A percentile compares a stretch with the other conserved stretches of the same genome.
Conservation (phyloP, 805 yeast genomes). For the Cyberlindnera mycetangii region DNA sequence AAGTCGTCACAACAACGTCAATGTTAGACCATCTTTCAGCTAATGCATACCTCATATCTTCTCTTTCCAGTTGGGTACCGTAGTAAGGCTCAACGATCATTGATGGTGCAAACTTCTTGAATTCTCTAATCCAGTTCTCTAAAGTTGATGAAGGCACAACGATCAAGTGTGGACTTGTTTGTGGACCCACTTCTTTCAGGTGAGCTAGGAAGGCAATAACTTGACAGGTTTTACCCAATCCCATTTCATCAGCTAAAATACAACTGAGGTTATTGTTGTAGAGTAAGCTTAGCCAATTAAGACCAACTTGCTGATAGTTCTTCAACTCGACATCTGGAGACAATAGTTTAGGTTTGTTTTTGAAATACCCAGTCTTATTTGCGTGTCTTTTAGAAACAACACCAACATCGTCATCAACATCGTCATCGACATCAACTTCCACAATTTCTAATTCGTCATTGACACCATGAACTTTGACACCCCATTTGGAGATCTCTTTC, state of each 20-base stretch:
- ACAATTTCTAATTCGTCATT: conserved; percentile 65
- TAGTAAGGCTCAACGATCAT: conserved; percentile 88
- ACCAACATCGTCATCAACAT: conserved; percentile 32
- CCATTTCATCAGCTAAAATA: conserved; percentile 98
- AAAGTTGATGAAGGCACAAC: conserved; percentile 96
- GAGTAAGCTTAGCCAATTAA: conserved; percentile 85
- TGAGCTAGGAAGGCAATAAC: conserved; percentile 90
- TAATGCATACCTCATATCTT: conserved; percentile 72
- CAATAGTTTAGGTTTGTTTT: conserved; percentile 67
- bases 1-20: conserved; percentile 94
- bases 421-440: conserved; percentile 40
- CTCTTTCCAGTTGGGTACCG: conserved; percentile 84
- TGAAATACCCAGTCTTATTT: conserved; percentile 45
- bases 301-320: conserved; percentile 93
- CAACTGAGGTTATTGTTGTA: conserved; percentile 82
- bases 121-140: conserved; percentile 97
- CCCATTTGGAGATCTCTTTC: conserved; percentile 79
- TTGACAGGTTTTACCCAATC: conserved; percentile 94
- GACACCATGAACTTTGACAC: conserved; percentile 66
- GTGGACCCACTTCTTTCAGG: conserved; percentile 59
- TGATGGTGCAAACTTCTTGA: conserved; percentile 81
- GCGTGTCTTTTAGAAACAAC: conserved; percentile 26
- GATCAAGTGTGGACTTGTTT: conserved; percentile 80
- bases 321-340: conserved; percentile 66
- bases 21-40: conserved; percentile 48